Percentiles rank a stretch among this genome's conserved stretches.
phyloP scores from a whole-genome alignment of 78 protist species.

The Tieghemostelium lacteum region DNA sequence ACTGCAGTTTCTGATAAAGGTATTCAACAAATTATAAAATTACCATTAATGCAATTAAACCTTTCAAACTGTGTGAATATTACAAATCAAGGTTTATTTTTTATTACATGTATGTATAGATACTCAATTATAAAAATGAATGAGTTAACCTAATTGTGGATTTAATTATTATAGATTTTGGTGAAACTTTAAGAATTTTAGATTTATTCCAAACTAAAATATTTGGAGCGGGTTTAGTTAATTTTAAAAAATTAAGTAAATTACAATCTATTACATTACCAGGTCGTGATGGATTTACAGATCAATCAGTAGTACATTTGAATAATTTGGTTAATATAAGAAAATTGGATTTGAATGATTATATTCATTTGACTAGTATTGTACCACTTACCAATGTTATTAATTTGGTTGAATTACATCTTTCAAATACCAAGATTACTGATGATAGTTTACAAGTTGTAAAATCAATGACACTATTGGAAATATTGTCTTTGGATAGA shows the following conservation, averaged over 20 bases:
- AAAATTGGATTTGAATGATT: constrained; percentile 38
- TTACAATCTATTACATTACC: constrained; percentile 19
- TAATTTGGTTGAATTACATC: constrained; percentile 4
- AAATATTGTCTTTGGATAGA: constrained; percentile 39
- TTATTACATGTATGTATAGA: constrained; percentile 29
- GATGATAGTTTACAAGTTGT: constrained; percentile 7
- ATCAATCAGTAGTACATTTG: constrained; percentile 3
- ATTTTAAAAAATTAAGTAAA: constrained; percentile 29
- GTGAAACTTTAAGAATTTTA: constrained; percentile 9
- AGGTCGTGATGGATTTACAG: constrained; percentile 23
- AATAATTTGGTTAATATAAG: constrained; percentile 9
- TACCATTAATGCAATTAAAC: constrained; percentile 14
- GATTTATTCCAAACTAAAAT: constrained; percentile 40
- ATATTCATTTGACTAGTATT: constrained; percentile 9
- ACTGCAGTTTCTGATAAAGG: constrained; percentile 31
- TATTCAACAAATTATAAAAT: constrained; percentile 5
- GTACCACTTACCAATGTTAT: background rate
- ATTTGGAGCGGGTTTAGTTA: constrained; percentile 37
- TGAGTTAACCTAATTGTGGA: background rate
- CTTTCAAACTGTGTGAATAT: constrained; percentile 31
- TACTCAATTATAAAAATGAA: background rate
- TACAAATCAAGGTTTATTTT: constrained; percentile 46
- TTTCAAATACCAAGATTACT: constrained; percentile 39
- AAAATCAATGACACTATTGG: background rate
- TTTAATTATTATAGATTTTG: constrained; percentile 22